phyloP scores from a whole-genome alignment of 2,329 filamentous ascomycete genomes.

The Albifimbria verrucaria region DNA sequence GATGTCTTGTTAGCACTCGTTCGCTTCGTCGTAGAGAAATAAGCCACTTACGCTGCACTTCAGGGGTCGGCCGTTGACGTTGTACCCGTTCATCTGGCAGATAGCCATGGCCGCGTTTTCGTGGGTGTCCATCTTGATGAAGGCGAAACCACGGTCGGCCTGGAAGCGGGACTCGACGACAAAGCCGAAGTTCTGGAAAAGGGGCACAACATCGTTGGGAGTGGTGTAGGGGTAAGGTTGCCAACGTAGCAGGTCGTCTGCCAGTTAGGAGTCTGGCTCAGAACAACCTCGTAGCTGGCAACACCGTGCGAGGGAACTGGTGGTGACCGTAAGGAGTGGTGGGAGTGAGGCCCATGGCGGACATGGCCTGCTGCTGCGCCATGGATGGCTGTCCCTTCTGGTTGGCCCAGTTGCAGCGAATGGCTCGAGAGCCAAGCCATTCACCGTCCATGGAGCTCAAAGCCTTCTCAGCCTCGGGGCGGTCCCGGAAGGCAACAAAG shows the following conservation, averaged over 20 bases:
- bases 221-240: conserved; percentile 98
- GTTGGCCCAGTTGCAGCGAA: conserved; percentile 99
- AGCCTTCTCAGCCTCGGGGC: conserved; percentile 90
- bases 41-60: conserved; percentile 89
- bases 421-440: conserved; percentile 96
- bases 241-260: conserved; percentile 98
- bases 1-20: conserved; percentile 14
- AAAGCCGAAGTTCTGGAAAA: conserved; percentile 98
- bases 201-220: conserved; percentile 91
- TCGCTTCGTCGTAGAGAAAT: not conserved
- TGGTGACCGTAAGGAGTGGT: conserved; percentile 96
- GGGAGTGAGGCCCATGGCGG: conserved; percentile 95
- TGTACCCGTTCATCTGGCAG: conserved; percentile 96
- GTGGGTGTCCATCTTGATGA: conserved; percentile 98
- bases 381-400: conserved; percentile 99
- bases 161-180: conserved; percentile 98
- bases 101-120: conserved; percentile 99
- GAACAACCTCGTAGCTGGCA: conserved; percentile 96
- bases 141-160: conserved; percentile 94
- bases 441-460: conserved; percentile 98
- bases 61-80: conserved; percentile 91
- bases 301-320: conserved; percentile 97
- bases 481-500: conserved; percentile 95
- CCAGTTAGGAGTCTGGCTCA: conserved; percentile 92
- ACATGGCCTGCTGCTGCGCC: conserved; percentile 95